These are phyloP conservation scores for Xerocomellus intermedius DNA, from an alignment of 768 basidiomycete genomes.

Conservation along the genomic window DNA sequence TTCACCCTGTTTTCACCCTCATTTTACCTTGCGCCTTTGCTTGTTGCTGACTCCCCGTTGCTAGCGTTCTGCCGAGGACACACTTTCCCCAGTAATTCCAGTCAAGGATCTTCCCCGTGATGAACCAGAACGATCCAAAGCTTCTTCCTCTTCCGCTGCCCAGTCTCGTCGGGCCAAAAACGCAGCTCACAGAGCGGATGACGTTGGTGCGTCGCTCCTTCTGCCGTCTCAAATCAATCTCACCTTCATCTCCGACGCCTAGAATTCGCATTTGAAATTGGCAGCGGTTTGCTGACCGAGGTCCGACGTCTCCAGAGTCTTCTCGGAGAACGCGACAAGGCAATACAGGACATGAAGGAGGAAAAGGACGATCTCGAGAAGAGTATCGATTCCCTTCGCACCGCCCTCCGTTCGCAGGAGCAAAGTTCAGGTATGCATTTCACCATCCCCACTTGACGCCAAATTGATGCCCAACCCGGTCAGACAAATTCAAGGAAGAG, in stretches of 20 bases:
- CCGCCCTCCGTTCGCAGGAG: slow-evolving; percentile 77
- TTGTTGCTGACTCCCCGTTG: slow-evolving; percentile 7
- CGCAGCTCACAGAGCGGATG: slow-evolving; percentile 85
- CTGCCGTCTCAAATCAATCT: neutral
- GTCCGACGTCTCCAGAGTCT: slow-evolving; percentile 89
- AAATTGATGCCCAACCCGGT: slow-evolving; percentile 1
- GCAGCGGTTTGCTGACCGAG: slow-evolving; percentile 87
- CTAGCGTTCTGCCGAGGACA: slow-evolving; percentile 47
- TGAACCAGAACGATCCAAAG: slow-evolving; percentile 59
- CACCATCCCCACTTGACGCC: neutral
- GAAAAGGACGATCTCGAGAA: slow-evolving; percentile 89
- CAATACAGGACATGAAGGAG: slow-evolving; percentile 86
- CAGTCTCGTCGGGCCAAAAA: slow-evolving; percentile 90
- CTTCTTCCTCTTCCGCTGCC: slow-evolving; percentile 71
- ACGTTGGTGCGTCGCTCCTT: slow-evolving; percentile 63
- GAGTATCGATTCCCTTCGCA: slow-evolving; percentile 69
- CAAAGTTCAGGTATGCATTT: slow-evolving; percentile 63
- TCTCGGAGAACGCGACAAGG: slow-evolving; percentile 89
- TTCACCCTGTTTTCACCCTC: neutral
- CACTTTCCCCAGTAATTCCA: slow-evolving; percentile 45
- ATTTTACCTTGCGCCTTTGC: neutral
- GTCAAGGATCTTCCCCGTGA: slow-evolving; percentile 54
- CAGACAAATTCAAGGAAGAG: slow-evolving; percentile 96
- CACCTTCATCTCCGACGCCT: slow-evolving; percentile 27
- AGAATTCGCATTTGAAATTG: slow-evolving; percentile 99